phyloP scores from a whole-genome alignment of 2,329 filamentous ascomycete species.

The Xylariaceae sp. region DNA sequence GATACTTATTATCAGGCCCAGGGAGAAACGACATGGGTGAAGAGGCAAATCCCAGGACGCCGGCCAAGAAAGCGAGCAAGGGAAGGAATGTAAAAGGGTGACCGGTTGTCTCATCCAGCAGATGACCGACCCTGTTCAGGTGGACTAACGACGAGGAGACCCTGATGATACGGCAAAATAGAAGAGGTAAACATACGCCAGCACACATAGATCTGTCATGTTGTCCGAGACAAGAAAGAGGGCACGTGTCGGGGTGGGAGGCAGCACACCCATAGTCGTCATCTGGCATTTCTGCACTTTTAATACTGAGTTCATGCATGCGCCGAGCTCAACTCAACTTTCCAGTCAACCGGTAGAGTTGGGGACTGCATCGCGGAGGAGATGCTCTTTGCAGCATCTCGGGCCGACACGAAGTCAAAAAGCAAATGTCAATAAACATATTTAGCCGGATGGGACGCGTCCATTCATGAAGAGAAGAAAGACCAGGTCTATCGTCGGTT shows the following conservation, averaged over 20 bases:
- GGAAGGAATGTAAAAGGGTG: neutral
- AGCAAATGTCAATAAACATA: neutral
- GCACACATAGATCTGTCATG: conserved; percentile 12
- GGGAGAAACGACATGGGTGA: neutral
- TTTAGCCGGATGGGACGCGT: conserved; percentile 18
- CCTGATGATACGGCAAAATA: neutral
- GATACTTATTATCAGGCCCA: neutral
- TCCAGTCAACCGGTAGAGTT: too few relatives aligned
- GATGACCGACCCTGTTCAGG: conserved; percentile 18
- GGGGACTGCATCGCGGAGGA: too few relatives aligned
- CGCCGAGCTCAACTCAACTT: too few relatives aligned
- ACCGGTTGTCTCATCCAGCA: conserved; percentile 7
- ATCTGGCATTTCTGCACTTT: too few relatives aligned
- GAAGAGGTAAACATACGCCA: neutral
- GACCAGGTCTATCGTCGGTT: neutral
- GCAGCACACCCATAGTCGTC: too few relatives aligned
- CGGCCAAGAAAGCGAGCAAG: neutral
- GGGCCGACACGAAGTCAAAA: neutral
- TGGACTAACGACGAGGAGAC: conserved; percentile 6
- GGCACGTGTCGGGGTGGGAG: too few relatives aligned
- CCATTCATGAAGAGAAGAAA: conserved; percentile 9
- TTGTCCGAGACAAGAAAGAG: neutral
- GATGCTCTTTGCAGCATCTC: neutral
- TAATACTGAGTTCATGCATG: too few relatives aligned
- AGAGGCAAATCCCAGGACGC: neutral